Percentiles rank a stretch among this genome's conserved stretches.
Conservation (phyloP, 2,329 filamentous ascomycete genomes). For the Pyrenophora tritici-repentis region DNA sequence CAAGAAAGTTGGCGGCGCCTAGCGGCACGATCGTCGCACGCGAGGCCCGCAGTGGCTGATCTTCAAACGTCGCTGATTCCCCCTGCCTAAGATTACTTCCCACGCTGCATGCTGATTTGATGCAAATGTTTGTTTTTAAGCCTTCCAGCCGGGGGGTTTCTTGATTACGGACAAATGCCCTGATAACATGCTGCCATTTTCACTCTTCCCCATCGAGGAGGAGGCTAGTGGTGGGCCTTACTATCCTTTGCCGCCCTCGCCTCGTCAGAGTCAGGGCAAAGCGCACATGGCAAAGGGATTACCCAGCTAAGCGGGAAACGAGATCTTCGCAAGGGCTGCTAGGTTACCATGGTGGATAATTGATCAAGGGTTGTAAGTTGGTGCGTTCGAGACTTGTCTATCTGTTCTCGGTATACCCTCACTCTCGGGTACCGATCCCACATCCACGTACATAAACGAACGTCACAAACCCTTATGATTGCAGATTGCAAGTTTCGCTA, state of each 20-base stretch:
- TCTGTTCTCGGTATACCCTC: not conserved
- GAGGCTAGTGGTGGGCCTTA: not conserved
- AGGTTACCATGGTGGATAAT: not conserved
- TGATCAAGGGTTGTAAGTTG: not conserved
- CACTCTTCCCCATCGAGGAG: too few species aligned
- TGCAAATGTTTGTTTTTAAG: constrained; percentile 5
- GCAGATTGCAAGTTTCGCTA: not conserved
- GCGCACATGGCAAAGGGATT: not conserved
- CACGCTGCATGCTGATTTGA: constrained; percentile 4
- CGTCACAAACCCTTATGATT: too few species aligned
- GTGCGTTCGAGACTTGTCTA: not conserved
- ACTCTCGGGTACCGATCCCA: not conserved
- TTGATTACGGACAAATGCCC: not conserved
- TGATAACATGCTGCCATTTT: not conserved
- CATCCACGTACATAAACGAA: too few species aligned
- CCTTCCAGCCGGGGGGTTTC: not conserved
- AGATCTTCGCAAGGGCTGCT: constrained; percentile 9
- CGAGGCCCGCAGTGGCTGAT: constrained; percentile 39
- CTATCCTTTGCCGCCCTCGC: not conserved
- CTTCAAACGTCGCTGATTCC: constrained; percentile 35
- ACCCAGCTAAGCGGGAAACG: constrained; percentile 1
- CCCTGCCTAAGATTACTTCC: constrained; percentile 36
- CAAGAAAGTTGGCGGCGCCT: constrained; percentile 23
- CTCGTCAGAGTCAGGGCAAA: too few species aligned
- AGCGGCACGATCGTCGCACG: constrained; percentile 24